Evolutionary conservation across 495 filamentous ascomycete genomes (phyloP).

Genomic region (Eremomyces bilateralis): DNA sequence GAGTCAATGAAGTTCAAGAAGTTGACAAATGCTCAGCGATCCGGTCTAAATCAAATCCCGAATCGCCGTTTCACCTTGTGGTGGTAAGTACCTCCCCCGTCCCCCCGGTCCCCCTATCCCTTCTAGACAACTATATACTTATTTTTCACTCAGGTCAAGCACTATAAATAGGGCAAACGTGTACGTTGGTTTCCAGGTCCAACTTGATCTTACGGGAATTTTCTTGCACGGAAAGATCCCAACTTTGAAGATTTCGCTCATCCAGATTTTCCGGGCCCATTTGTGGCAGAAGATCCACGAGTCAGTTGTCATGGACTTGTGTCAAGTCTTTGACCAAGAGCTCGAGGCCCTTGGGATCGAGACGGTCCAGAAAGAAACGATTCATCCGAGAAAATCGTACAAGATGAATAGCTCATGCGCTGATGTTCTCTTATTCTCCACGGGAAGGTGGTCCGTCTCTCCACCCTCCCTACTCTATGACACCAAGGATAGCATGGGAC

Average conservation of each 20-base stretch:
- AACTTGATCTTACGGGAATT: conserved; percentile 94
- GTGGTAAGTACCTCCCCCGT: too few species aligned
- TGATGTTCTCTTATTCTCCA: conserved; percentile 93
- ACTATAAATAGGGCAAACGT: conserved; percentile 54
- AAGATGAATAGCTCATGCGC: conserved; percentile 99
- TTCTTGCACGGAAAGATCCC: conserved; percentile 99
- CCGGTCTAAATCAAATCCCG: conserved; percentile 97
- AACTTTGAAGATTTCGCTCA: conserved; percentile 92
- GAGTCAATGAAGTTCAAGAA: conserved; percentile 99
- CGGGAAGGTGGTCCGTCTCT: conserved; percentile 97
- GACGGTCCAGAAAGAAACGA: conserved; percentile 98
- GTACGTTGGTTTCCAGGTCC: conserved; percentile 95
- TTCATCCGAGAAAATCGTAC: conserved; percentile 98
- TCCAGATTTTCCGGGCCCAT: conserved; percentile 99
- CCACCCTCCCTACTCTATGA: conserved; percentile 83
- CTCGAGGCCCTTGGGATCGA: conserved; percentile 91
- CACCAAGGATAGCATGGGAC: conserved; percentile 87
- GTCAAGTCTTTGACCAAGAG: conserved; percentile 98
- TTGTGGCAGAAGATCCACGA: conserved; percentile 99
- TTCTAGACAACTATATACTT: too few species aligned
- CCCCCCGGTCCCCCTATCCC: too few species aligned
- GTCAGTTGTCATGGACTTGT: conserved; percentile 96
- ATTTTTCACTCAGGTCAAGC: too few species aligned
- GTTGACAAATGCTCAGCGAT: conserved; percentile 92
- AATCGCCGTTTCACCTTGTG: conserved; percentile 98